Percentiles rank a stretch among this genome's conserved stretches.
Conservation (phyloP, 176 grass and related monocot genomes). For the Bolboschoenus planiculmis region DNA sequence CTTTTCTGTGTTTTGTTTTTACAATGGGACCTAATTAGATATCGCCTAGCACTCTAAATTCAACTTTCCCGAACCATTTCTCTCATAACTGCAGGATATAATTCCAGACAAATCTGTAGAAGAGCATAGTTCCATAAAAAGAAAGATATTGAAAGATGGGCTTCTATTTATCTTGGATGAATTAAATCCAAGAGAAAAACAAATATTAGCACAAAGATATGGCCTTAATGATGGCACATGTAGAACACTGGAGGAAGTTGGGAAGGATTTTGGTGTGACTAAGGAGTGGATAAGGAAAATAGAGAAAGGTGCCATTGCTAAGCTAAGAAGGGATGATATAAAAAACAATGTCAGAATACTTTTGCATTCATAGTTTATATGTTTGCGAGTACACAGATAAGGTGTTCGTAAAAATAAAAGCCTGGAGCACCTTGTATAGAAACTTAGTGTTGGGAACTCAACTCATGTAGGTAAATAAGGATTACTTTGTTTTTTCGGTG, state of each 20-base stretch:
- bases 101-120: constrained; percentile 37
- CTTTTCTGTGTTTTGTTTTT: background rate
- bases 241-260: constrained; percentile 64
- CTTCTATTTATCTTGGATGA: constrained; percentile 48
- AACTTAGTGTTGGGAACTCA: background rate
- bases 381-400: background rate
- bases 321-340: constrained; percentile 53
- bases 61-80: background rate
- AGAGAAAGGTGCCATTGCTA: constrained; percentile 59
- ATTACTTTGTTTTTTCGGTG: background rate
- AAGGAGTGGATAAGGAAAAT: constrained; percentile 91
- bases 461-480: background rate
- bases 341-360: constrained; percentile 18
- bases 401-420: background rate
- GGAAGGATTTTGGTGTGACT: constrained; percentile 47
- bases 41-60: background rate
- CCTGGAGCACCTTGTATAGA: background rate
- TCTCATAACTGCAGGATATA: constrained; percentile 44
- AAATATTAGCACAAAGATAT: constrained; percentile 44
- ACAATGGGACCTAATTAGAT: background rate
- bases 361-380: background rate
- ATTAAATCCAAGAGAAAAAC: constrained; percentile 51
- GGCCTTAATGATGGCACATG: constrained; percentile 66
- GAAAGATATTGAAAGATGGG: constrained; percentile 38
- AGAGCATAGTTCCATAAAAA: constrained; percentile 37